phyloP scores from a whole-genome alignment of 1,284 basidiomycete genomes.

The Trichosporon inkin region DNA sequence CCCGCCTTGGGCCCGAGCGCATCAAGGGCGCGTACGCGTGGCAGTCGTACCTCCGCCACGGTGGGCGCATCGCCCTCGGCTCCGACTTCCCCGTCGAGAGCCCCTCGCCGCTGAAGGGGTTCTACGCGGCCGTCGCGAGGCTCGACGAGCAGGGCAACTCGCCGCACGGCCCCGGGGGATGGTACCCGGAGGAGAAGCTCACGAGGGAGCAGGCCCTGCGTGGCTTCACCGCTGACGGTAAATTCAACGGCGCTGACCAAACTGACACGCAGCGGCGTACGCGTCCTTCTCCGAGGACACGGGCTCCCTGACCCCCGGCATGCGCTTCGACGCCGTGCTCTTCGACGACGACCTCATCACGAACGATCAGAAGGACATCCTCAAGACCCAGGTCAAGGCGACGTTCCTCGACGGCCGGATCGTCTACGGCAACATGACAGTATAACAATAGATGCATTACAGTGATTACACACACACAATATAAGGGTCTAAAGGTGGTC shows the following conservation, averaged over 20 bases:
- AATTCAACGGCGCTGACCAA: conserved; percentile 9
- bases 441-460: conserved; percentile 6
- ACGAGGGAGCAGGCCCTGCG: conserved; percentile 62
- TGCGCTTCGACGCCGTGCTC: conserved; percentile 80
- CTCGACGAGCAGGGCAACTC: conserved; percentile 65
- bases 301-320: conserved; percentile 65
- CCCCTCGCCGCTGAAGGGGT: conserved; percentile 56
- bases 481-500: neutral
- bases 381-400: conserved; percentile 65
- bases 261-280: conserved; percentile 59
- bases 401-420: conserved; percentile 75
- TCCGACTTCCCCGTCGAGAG: conserved; percentile 87
- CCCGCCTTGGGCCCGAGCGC: conserved; percentile 68
- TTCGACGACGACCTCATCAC: conserved; percentile 74
- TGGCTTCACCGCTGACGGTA: conserved; percentile 73
- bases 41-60: conserved; percentile 62
- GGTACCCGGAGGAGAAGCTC: conserved; percentile 70
- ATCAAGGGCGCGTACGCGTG: conserved; percentile 86
- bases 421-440: conserved; percentile 52
- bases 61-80: conserved; percentile 66
- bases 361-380: conserved; percentile 60
- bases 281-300: conserved; percentile 68
- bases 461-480: conserved; percentile 5
- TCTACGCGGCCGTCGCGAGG: conserved; percentile 80
- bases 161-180: conserved; percentile 74